A percentile compares a stretch with the other conserved stretches of the same genome.
Conservation (phyloP, 768 basidiomycete species). For the Leucocoprinus leucothites region DNA sequence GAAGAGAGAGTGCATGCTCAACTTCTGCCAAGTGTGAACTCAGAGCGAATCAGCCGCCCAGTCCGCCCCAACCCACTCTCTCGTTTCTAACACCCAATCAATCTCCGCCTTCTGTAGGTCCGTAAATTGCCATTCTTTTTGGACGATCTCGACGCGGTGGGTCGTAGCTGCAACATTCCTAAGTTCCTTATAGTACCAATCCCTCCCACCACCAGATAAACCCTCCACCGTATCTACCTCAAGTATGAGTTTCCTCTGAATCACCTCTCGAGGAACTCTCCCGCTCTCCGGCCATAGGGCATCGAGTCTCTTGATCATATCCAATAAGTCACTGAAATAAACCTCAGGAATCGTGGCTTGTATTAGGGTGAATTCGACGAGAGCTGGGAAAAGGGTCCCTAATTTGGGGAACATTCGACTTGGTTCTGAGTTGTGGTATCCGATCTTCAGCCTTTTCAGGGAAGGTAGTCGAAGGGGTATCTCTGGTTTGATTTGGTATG, state of each 20-base stretch:
- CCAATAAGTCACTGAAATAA: not conserved
- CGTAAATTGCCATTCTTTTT: not conserved
- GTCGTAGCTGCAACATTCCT: not conserved
- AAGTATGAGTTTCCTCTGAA: not conserved
- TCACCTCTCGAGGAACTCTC: not conserved
- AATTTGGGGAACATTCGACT: not conserved
- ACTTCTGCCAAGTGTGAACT: too few species aligned
- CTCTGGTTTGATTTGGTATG: not conserved
- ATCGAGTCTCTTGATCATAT: not conserved
- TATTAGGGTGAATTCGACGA: not conserved
- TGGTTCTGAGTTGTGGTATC: not conserved
- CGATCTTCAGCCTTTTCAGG: not conserved
- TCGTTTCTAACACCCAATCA: not conserved
- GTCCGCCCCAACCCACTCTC: not conserved
- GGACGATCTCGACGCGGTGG: not conserved
- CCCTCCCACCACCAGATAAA: not conserved
- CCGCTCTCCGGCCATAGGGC: not conserved
- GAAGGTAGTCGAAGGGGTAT: not conserved
- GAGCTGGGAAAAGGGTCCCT: not conserved
- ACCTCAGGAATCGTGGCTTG: not conserved
- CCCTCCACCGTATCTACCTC: not conserved
- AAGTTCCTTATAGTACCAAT: not conserved
- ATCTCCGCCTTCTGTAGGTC: not conserved
- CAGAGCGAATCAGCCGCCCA: not conserved
- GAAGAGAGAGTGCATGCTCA: too few species aligned